Percentiles rank a stretch among this genome's conserved stretches.
phyloP scores from a whole-genome alignment of 2,329 filamentous ascomycete species.

The Cladosporium sp. region DNA sequence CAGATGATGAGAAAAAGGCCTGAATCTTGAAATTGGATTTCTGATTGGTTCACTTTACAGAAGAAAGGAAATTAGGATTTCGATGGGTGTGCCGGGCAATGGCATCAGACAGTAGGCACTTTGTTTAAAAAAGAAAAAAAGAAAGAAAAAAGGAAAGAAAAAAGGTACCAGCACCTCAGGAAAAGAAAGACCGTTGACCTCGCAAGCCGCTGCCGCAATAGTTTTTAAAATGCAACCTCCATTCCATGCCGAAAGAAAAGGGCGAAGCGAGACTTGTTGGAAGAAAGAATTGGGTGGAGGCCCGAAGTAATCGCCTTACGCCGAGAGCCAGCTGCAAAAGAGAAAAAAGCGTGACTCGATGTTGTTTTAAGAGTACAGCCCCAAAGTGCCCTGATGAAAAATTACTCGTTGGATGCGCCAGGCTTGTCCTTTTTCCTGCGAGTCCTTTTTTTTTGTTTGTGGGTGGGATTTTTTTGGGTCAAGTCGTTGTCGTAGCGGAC shows the following conservation, averaged over 20 bases:
- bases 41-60: too few relatives aligned
- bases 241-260: not conserved
- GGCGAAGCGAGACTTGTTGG: not conserved
- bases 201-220: not conserved
- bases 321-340: slow-evolving; percentile 4
- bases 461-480: not conserved
- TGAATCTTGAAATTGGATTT: too few relatives aligned
- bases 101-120: too few relatives aligned
- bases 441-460: not conserved
- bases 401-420: not conserved
- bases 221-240: too few relatives aligned
- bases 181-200: too few relatives aligned
- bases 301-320: not conserved
- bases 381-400: not conserved
- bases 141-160: too few relatives aligned
- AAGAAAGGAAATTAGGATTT: too few relatives aligned
- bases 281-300: too few relatives aligned
- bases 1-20: too few relatives aligned
- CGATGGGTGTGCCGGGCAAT: too few relatives aligned
- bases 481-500: not conserved
- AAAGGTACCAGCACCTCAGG: too few relatives aligned
- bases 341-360: not conserved
- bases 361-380: not conserved
- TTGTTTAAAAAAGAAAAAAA: too few relatives aligned
- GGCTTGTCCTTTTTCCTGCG: not conserved